A percentile compares a stretch with the other conserved stretches of the same genome.
Evolutionary conservation across 1,139 yeast genomes (phyloP).

Genomic region (Dujonia santamariae): DNA sequence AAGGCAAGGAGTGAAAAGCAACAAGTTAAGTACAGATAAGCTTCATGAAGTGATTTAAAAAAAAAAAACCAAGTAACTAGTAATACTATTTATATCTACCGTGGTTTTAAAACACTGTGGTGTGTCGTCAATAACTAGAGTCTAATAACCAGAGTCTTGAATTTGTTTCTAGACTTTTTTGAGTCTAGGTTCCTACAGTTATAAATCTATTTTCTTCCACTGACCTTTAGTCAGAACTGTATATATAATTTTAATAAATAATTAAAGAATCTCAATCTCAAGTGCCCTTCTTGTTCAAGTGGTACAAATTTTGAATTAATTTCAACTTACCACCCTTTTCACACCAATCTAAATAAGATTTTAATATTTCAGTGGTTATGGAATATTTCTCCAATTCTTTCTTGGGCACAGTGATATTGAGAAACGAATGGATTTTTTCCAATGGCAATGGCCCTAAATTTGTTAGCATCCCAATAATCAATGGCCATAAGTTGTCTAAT

Average conservation of each 20-base stretch:
- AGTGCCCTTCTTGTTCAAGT: neutral
- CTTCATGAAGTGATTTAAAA: no score
- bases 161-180: no score
- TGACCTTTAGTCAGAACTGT: no score
- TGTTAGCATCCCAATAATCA: constrained; percentile 52
- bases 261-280: no score
- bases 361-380: neutral
- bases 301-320: constrained; percentile 3
- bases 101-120: no score
- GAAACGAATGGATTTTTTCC: constrained; percentile 49
- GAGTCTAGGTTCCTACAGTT: no score
- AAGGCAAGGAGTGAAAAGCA: constrained; percentile 44
- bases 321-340: constrained; percentile 1
- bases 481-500: constrained; percentile 27
- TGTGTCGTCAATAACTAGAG: no score
- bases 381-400: constrained; percentile 21
- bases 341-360: constrained; percentile 8
- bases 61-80: no score
- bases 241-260: no score
- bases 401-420: constrained; percentile 52
- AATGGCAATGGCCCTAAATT: constrained; percentile 50
- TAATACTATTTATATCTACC: no score
- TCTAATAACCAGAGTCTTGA: no score
- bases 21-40: constrained; percentile 23
- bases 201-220: no score